Percentiles rank a stretch among this genome's conserved stretches.
Conservation (phyloP, 495 filamentous ascomycete species). For the Hypoxylon trugodes region DNA sequence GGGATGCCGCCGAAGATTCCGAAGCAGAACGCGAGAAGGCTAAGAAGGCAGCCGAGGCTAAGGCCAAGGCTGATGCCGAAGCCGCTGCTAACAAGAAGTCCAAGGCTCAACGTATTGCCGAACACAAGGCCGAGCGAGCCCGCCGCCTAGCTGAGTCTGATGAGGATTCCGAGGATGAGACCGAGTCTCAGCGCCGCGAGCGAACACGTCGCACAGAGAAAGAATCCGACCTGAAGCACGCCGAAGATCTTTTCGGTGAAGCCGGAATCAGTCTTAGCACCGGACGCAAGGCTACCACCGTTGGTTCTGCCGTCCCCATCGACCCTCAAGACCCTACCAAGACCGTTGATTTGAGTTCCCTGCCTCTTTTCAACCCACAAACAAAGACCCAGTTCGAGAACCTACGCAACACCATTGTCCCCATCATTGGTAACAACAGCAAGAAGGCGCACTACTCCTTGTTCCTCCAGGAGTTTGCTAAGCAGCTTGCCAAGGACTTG, state of each 20-base stretch:
- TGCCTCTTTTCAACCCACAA: slow-evolving; percentile 87
- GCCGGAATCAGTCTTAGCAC: slow-evolving; percentile 71
- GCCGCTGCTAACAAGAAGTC: slow-evolving; percentile 94
- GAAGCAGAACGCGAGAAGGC: slow-evolving; percentile 96
- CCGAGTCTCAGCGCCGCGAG: slow-evolving; percentile 73
- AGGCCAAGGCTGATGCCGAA: slow-evolving; percentile 88
- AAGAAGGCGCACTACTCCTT: slow-evolving; percentile 91
- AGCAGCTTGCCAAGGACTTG: slow-evolving; percentile 86
- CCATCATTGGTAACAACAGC: slow-evolving; percentile 72
- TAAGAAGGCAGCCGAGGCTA: slow-evolving; percentile 82
- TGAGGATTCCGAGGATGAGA: slow-evolving; percentile 69
- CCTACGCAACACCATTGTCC: slow-evolving; percentile 76
- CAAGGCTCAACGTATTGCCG: slow-evolving; percentile 86
- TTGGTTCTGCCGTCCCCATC: slow-evolving; percentile 69
- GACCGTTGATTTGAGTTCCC: slow-evolving; percentile 77
- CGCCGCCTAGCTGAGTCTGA: slow-evolving; percentile 58
- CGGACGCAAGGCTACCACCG: slow-evolving; percentile 65
- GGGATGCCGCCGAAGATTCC: slow-evolving; percentile 97
- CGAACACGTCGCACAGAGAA: slow-evolving; percentile 80
- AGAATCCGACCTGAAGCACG: slow-evolving; percentile 89
- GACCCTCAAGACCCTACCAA: slow-evolving; percentile 76
- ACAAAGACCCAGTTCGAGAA: slow-evolving; percentile 85
- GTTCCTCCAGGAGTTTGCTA: slow-evolving; percentile 90
- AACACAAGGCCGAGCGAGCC: slow-evolving; percentile 66
- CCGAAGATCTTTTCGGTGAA: slow-evolving; percentile 86